phyloP scores from a whole-genome alignment of 1,284 basidiomycete genomes.

The Cutaneotrichosporon sp. region DNA sequence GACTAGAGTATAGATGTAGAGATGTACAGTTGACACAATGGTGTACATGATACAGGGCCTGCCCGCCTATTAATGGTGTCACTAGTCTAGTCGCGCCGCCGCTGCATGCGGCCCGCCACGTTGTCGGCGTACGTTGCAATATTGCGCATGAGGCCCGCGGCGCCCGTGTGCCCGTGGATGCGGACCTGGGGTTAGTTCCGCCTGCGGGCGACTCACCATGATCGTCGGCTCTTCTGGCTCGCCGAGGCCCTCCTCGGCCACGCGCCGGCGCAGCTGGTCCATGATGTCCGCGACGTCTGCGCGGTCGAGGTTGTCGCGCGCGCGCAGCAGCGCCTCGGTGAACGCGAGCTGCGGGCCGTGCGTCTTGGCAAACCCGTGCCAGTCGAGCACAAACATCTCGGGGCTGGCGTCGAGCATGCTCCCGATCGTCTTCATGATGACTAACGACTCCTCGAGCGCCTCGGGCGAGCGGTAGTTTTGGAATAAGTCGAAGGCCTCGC shows the following conservation, averaged over 20 bases:
- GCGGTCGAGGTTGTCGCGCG: slow-evolving; percentile 87
- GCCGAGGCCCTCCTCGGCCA: slow-evolving; percentile 77
- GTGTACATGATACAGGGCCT: background rate
- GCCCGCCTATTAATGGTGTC: background rate
- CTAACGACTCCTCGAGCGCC: slow-evolving; percentile 80
- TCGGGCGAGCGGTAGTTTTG: slow-evolving; percentile 71
- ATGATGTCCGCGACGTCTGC: slow-evolving; percentile 85
- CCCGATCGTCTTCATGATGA: slow-evolving; percentile 82
- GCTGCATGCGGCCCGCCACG: slow-evolving; percentile 11
- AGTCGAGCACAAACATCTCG: slow-evolving; percentile 92
- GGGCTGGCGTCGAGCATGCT: slow-evolving; percentile 85
- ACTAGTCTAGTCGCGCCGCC: slow-evolving; percentile 1
- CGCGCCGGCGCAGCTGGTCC: slow-evolving; percentile 90
- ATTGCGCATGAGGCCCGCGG: slow-evolving; percentile 41
- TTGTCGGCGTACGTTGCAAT: slow-evolving; percentile 35
- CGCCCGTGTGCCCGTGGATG: slow-evolving; percentile 33
- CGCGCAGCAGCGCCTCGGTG: slow-evolving; percentile 85
- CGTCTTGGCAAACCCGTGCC: slow-evolving; percentile 92
- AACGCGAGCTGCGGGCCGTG: slow-evolving; percentile 93
- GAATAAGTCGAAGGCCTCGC: slow-evolving; percentile 78
- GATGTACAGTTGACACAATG: background rate
- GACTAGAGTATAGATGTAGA: background rate
- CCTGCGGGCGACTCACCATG: slow-evolving; percentile 58
- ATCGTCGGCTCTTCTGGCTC: slow-evolving; percentile 63
- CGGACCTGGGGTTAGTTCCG: slow-evolving; percentile 35